These are phyloP conservation scores for Aspergillus diversus DNA, from an alignment of 495 filamentous ascomycete species.

Conservation along the genomic window DNA sequence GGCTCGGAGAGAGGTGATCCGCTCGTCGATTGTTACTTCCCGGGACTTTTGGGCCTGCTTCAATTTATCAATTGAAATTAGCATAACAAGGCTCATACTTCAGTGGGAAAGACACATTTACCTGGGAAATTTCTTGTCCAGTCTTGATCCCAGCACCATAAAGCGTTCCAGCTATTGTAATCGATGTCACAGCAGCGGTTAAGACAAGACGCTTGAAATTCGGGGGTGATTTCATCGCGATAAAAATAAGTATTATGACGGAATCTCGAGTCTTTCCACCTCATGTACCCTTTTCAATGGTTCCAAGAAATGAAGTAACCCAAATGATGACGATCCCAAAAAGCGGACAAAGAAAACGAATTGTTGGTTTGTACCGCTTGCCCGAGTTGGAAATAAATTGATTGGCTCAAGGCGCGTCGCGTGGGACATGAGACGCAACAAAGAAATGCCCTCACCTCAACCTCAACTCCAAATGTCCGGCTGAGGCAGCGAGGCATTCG, in stretches of 20 bases:
- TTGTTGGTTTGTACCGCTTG: conserved; percentile 32
- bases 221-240: conserved; percentile 30
- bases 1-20: conserved; percentile 53
- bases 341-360: background rate
- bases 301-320: background rate
- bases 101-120: conserved; percentile 20
- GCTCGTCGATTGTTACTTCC: conserved; percentile 57
- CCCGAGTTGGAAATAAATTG: conserved; percentile 19
- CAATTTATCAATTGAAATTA: background rate
- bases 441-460: conserved; percentile 12
- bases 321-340: background rate
- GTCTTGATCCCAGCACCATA: conserved; percentile 60
- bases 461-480: conserved; percentile 15
- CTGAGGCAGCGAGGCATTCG: conserved; percentile 9
- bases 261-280: background rate
- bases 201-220: conserved; percentile 45
- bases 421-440: conserved; percentile 13
- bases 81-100: background rate
- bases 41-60: conserved; percentile 45
- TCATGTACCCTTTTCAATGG: background rate
- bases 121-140: conserved; percentile 48
- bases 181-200: conserved; percentile 49
- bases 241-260: background rate
- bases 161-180: conserved; percentile 55
- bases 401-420: conserved; percentile 26